Base-by-base conservation (phyloP, 2,329 filamentous ascomycete species). In the Diaporthe velutina region DNA sequence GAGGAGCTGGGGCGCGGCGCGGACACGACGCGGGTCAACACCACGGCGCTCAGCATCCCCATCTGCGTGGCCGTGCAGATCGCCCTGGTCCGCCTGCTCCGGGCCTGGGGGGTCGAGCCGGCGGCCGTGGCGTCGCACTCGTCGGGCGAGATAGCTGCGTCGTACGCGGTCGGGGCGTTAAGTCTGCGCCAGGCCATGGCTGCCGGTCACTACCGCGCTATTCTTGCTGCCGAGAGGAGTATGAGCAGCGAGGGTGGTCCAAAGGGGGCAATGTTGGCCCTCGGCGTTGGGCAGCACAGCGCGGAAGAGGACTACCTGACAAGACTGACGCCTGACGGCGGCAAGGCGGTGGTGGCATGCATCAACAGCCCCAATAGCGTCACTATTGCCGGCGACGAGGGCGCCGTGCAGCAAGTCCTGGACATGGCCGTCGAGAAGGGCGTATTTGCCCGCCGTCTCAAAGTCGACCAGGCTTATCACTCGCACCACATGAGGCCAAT, bases 1-100 rank as follows among this genome's bases (percentile, higher is more conserved):
- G 79, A 80, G 10, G 81, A 82, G 71, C 78, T 83, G 3, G 15
- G n/a, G 6, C 74, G 77, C 2, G 75, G 78, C 22, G 71, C 71
- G 1, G 68, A 70, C 17, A 74, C 70, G 1, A 79, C 79, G 6
- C 71, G 76, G 4, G 66, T 83, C 7, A 74, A 80, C 64, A 77
- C 79, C 6, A 76, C 79, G 0, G 77, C 77, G n/a, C 73, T 83
- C 60, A 80, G 79, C 28, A 33, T 58, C 4, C 61, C 73, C 3
- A 17, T 82, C 5, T 84, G 80, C 70, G 83, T 81, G 2, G 83
- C 83, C 3, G 22, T 85, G 4, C 84, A 85, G 73, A 77, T 85
- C n/a, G 81, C 73, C 4, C 70, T 85, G 4, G 78, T 83, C 0
- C 77, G 81, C 22, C 74, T 83, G 1, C 77, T 84, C 25, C 17